Evolutionary conservation across 371 early-diverging fungal genomes (phyloP).

Genomic region (Umbelopsis sp.): DNA sequence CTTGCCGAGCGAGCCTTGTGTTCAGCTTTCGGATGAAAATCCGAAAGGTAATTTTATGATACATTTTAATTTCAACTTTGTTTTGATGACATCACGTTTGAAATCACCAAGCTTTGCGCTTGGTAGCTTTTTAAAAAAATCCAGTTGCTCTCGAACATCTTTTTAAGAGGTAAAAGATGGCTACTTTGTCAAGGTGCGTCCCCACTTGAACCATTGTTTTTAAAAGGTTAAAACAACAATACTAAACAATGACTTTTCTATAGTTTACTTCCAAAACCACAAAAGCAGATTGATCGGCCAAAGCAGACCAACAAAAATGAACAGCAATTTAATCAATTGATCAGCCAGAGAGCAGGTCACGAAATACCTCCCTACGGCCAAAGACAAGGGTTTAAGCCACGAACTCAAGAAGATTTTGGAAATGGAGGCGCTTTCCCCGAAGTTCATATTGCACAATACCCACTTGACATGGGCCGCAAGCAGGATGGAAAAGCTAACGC

Average conservation of each 20-base stretch:
- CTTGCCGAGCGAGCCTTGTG: slow-evolving; percentile 1
- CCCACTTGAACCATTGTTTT: no score
- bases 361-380: slow-evolving; percentile 84
- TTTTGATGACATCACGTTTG: background rate
- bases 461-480: slow-evolving; percentile 91
- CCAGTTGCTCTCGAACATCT: slow-evolving; percentile 8
- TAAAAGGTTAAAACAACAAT: background rate
- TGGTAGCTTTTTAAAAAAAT: background rate
- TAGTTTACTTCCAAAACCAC: slow-evolving; percentile 54
- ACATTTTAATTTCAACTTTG: background rate
- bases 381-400: slow-evolving; percentile 80
- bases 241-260: background rate
- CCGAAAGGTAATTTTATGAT: background rate
- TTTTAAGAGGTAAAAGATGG: slow-evolving; percentile 23
- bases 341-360: slow-evolving; percentile 40
- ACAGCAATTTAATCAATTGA: slow-evolving; percentile 40
- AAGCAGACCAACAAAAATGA: slow-evolving; percentile 36
- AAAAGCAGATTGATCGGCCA: slow-evolving; percentile 29
- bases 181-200: slow-evolving; percentile 37
- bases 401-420: slow-evolving; percentile 86
- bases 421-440: slow-evolving; percentile 98
- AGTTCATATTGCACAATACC: slow-evolving; percentile 89
- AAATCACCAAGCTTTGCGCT: background rate
- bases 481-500: slow-evolving; percentile 43
- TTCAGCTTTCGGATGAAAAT: slow-evolving; percentile 1